Percentiles rank a stretch among this genome's conserved stretches.
Evolutionary conservation across 202 grass and related monocot species (phyloP).

Genomic region (Bolboschoenoplectus hybrid): DNA sequence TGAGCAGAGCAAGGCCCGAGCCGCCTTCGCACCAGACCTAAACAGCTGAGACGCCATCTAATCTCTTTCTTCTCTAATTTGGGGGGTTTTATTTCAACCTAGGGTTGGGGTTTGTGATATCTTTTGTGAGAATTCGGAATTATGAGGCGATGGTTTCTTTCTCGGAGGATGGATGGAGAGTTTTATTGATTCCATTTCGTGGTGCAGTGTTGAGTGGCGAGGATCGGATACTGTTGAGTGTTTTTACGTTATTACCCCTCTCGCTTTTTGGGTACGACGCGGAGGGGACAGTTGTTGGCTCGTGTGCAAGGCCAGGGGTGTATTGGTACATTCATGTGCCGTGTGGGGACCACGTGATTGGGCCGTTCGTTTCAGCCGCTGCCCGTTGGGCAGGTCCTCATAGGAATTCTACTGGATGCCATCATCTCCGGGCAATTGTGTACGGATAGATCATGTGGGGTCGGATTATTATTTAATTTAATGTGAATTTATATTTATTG

Average conservation of each 20-base stretch:
- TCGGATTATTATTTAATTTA: too few species aligned
- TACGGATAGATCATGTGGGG: neutral
- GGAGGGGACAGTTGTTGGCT: neutral
- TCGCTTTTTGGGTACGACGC: neutral
- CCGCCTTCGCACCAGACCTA: slow-evolving; percentile 52
- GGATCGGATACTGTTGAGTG: slow-evolving; percentile 20
- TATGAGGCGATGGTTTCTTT: neutral
- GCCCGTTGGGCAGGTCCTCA: neutral
- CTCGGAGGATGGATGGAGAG: slow-evolving; percentile 8
- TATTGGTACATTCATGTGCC: neutral
- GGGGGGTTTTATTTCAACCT: neutral
- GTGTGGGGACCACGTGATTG: slow-evolving; percentile 31
- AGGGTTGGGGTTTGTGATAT: neutral
- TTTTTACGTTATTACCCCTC: slow-evolving; percentile 1
- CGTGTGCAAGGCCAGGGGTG: neutral
- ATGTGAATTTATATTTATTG: too few species aligned
- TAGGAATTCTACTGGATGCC: neutral
- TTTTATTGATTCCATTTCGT: slow-evolving; percentile 32
- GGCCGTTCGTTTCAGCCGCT: slow-evolving; percentile 30
- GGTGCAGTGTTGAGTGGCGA: slow-evolving; percentile 28
- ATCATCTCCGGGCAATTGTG: neutral
- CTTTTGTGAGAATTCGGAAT: slow-evolving; percentile 24
- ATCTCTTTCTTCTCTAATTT: slow-evolving; percentile 30
- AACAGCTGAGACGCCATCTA: slow-evolving; percentile 53
- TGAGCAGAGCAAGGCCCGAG: slow-evolving; percentile 51